Base-by-base conservation (phyloP, 352 stramenopile species). In the Phytopythium oedochilum region DNA sequence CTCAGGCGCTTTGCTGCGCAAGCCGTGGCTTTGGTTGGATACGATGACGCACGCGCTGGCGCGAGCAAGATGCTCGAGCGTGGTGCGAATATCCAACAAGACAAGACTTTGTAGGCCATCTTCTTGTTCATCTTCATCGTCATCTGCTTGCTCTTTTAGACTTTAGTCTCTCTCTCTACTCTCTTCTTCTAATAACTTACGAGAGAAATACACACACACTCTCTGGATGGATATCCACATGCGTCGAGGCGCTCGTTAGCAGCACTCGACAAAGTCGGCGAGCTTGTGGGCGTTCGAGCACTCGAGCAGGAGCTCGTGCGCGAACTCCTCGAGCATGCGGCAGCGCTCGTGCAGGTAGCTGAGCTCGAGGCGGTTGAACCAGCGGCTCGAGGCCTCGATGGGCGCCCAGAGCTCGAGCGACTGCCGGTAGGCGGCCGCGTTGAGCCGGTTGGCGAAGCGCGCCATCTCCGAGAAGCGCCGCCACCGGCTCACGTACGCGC, bases 291-390 rank as follows among this genome's bases (percentile, higher is more conserved):
- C 78, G 49, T 78, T 87, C 1, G 76, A 69, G 66, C 76, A 83
- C 67, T 94, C 83, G 36, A 90, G 62, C 32, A 94, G 65, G 43
- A 94, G 59, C 43, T 71, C 69, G 60, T 94, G 76, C 1, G 79
- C 75, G 58, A 94, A 94, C 44, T 83, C 68, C 59, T 94, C 83
- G 17, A 94, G 66, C 66, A 86, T 61, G 31, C 69, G 71, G 67
- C 81, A 94, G n/a, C 83, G 78, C 61, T 77, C 66, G 66, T 94
- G 83, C 54, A 94, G 58, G 68, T 94, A 94, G 57, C 63, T 82
- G 15, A 94, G 67, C 62, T 94, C 83, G 20, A 94, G 73, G 17
- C 81, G 83, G 62, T 90, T 85, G 64, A 94, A 91, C 83, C 83
- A 94, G 38, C 81, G 74, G 53, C 79, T 88, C 18, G 55, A 61